A percentile compares a stretch with the other conserved stretches of the same genome.
Evolutionary conservation across 2,329 filamentous ascomycete genomes (phyloP).

Genomic region (Pseudodiploospora longispora): DNA sequence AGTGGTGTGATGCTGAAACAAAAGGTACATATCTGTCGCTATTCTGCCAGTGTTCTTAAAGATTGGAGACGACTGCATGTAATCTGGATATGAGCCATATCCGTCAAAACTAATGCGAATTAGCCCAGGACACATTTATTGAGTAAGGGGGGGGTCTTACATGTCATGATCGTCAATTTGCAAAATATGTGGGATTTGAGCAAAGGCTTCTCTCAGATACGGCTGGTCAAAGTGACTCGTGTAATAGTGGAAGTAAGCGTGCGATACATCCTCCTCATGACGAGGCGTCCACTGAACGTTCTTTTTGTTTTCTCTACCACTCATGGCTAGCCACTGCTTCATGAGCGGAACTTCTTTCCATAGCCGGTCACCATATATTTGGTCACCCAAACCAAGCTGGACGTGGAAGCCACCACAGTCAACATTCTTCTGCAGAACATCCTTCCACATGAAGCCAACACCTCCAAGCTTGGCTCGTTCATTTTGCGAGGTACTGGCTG

Average conservation of each 20-base stretch:
- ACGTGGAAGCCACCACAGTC: slow-evolving; percentile 95
- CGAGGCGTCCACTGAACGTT: slow-evolving; percentile 86
- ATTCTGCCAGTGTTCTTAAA: slow-evolving; percentile 97
- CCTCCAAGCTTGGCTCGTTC: slow-evolving; percentile 83
- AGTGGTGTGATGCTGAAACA: slow-evolving; percentile 97
- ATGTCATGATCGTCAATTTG: slow-evolving; percentile 97
- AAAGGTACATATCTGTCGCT: slow-evolving; percentile 92
- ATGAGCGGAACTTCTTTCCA: slow-evolving; percentile 94
- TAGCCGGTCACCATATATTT: slow-evolving; percentile 89
- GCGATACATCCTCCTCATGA: slow-evolving; percentile 89
- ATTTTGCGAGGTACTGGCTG: slow-evolving; percentile 74
- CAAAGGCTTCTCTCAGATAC: slow-evolving; percentile 87
- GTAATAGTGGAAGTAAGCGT: slow-evolving; percentile 98
- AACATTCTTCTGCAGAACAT: slow-evolving; percentile 93
- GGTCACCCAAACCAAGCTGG: slow-evolving; percentile 84
- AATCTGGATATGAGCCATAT: slow-evolving; percentile 92
- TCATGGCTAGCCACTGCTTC: slow-evolving; percentile 91
- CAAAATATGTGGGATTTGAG: slow-evolving; percentile 89
- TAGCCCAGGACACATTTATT: neutral
- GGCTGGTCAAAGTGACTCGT: slow-evolving; percentile 98
- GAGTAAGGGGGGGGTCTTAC: slow-evolving; percentile 47
- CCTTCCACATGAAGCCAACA: slow-evolving; percentile 96
- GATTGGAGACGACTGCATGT: slow-evolving; percentile 96
- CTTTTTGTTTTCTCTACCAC: slow-evolving; percentile 86
- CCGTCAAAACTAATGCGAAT: slow-evolving; percentile 73